Base-by-base conservation (phyloP, 2,329 filamentous ascomycete species). In the Colletotrichum truncatum region DNA sequence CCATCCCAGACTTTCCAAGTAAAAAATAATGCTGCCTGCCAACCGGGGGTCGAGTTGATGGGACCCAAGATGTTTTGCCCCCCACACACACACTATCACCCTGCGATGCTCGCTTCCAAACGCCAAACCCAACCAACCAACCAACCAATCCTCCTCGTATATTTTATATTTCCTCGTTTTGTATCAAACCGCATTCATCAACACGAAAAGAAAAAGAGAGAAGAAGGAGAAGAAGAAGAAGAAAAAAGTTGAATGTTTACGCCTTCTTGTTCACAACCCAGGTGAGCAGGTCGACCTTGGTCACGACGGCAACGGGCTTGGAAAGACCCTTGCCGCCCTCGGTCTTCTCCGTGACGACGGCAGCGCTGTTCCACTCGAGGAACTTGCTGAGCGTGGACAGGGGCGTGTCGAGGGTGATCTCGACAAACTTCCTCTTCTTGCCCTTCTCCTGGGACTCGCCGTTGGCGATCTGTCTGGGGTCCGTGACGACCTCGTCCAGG, bases 341-440 rank as follows among this genome's bases (percentile, higher is more conserved):
- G 11, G 82, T 82, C 70, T 87, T 85, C 77, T 98, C 94, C 0
- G 95, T 99, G 3, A 99, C 93, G 51, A 99, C 89, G 0, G 96
- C 96, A 0, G 96, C 95, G 71, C 92, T 96, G 80, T 99, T 98
- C 94, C 96, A 98, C 81, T 98, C 94, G 70, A 98, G 93, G 81
- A 99, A 99, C 73, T 92, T 90, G 82, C 93, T 95, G 57, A 99
- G 85, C 45, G 92, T 90, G 48, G 87, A 88, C 38, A 99, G 84
- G 3, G 92, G 91, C 1, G 96, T 99, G 70, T 98, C 93, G 76
- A 92, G 84, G 6, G 96, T 98, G 75, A 99, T 97, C 80, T 98
- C 92, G 53, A 98, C 92, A 79, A 97, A 99, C 74, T 92, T 89
- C 64, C 90, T 85, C 77, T 80, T 80, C 67, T 77, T 80, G 60